Conservation (phyloP, 2,329 filamentous ascomycete species). For the Scolecobasidium constrictum region DNA sequence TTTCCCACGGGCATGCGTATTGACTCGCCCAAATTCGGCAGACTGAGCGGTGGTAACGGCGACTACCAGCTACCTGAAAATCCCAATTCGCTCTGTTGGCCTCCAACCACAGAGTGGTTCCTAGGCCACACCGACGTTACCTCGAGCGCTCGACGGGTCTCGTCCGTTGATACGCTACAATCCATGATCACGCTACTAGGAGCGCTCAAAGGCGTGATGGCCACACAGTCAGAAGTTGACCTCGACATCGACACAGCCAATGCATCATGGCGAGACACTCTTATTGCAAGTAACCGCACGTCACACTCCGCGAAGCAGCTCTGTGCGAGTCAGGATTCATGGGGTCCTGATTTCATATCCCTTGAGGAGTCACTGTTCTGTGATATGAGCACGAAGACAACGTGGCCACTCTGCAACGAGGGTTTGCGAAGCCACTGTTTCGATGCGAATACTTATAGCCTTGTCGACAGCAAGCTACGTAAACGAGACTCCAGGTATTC, state of each 20-base stretch:
- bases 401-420: slow-evolving; percentile 1
- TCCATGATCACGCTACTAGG: background rate
- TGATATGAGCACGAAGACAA: background rate
- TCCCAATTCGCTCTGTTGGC: background rate
- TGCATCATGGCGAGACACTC: background rate
- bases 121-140: background rate
- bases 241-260: background rate
- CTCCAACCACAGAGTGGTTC: background rate
- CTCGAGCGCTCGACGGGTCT: background rate
- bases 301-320: background rate
- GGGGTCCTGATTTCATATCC: slow-evolving; percentile 2
- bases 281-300: background rate
- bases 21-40: too few species aligned
- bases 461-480: too few species aligned
- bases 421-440: too few species aligned
- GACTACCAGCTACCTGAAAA: background rate
- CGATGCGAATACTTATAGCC: too few species aligned
- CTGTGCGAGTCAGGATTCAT: background rate
- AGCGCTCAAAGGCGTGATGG: background rate
- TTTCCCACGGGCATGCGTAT: too few species aligned
- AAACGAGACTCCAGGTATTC: too few species aligned
- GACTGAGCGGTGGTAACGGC: too few species aligned
- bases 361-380: background rate
- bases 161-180: background rate
- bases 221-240: background rate